Evolutionary conservation across 2,329 filamentous ascomycete genomes (phyloP).

Genomic region (Verticillium klebahnii): DNA sequence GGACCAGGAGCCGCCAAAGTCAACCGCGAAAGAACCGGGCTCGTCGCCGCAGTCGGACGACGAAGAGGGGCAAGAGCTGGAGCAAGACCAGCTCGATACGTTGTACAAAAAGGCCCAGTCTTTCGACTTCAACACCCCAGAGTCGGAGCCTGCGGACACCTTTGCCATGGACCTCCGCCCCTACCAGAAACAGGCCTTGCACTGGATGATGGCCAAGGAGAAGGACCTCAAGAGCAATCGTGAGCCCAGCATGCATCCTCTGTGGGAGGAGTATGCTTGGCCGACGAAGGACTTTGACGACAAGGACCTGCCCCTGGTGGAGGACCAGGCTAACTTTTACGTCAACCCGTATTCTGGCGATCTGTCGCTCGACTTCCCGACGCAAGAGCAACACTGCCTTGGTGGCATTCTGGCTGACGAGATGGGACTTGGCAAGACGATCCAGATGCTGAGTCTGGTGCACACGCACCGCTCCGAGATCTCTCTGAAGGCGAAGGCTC

Average conservation of each 20-base stretch:
- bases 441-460: constrained; percentile 93
- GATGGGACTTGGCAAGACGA: constrained; percentile 97
- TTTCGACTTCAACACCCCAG: constrained; percentile 90
- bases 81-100: constrained; percentile 91
- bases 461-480: constrained; percentile 71
- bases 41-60: constrained; percentile 60
- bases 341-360: constrained; percentile 97
- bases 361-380: constrained; percentile 83
- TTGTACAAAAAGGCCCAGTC: constrained; percentile 95
- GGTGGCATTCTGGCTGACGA: constrained; percentile 93
- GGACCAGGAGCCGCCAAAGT: constrained; percentile 46
- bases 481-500: constrained; percentile 30
- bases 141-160: constrained; percentile 74
- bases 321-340: constrained; percentile 73
- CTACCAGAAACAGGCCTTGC: constrained; percentile 90
- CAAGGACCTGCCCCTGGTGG: constrained; percentile 61
- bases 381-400: constrained; percentile 89
- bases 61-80: constrained; percentile 85
- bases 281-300: constrained; percentile 84
- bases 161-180: constrained; percentile 82
- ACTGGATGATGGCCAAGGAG: constrained; percentile 97
- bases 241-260: constrained; percentile 84
- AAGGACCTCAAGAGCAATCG: constrained; percentile 68
- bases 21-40: constrained; percentile 20
- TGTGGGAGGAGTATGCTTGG: constrained; percentile 97